Conservation (phyloP, 2,329 filamentous ascomycete genomes). For the Hymenoscyphus repandus region DNA sequence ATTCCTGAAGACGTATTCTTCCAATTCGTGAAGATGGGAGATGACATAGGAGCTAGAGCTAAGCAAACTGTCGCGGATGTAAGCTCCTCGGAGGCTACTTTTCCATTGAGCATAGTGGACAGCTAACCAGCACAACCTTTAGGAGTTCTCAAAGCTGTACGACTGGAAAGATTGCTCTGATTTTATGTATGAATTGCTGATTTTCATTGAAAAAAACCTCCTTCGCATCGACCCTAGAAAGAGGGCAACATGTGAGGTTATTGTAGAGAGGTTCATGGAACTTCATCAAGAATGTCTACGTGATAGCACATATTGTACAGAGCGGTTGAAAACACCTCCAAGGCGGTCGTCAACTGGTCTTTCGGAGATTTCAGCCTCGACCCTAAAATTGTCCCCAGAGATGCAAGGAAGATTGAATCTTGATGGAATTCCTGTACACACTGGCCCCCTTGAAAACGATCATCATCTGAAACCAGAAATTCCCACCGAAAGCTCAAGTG, state of each 20-base stretch:
- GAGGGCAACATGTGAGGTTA: not conserved
- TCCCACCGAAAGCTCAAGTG: no score
- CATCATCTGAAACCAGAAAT: no score
- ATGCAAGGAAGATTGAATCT: no score
- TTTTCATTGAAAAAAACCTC: not conserved
- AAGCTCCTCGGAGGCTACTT: not conserved
- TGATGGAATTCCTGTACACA: no score
- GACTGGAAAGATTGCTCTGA: conserved; percentile 3
- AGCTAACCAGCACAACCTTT: not conserved
- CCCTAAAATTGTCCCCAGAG: no score
- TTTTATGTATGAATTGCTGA: not conserved
- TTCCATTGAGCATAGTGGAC: not conserved
- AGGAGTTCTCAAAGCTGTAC: conserved; percentile 1
- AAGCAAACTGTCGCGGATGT: conserved; percentile 2
- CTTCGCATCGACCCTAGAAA: conserved; percentile 1
- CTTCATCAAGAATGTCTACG: not conserved
- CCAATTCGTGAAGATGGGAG: not conserved
- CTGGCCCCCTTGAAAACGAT: no score
- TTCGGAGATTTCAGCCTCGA: no score
- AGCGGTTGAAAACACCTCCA: no score
- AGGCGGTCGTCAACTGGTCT: no score
- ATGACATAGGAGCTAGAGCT: conserved; percentile 1
- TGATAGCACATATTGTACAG: no score
- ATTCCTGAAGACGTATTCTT: not conserved
- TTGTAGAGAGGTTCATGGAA: not conserved